A percentile compares a stretch with the other conserved stretches of the same genome.
These are phyloP conservation scores for Zygosaccharomyces siamensis DNA, from an alignment of 805 yeast species.

Conservation along the genomic window DNA sequence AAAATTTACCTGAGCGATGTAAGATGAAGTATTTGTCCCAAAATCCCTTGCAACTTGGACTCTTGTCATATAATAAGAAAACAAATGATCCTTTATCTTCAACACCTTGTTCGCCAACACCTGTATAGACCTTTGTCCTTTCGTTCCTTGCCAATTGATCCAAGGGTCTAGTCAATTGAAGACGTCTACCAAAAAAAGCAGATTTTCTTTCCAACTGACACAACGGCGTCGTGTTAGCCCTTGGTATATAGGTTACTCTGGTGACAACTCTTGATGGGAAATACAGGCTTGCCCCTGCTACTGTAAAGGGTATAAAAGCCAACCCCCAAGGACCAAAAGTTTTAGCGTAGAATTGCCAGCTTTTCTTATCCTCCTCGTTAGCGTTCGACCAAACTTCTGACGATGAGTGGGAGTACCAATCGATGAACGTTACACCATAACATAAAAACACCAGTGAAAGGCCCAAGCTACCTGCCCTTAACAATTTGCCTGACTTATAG, in stretches of 20 bases:
- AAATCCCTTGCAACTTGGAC: conserved; percentile 10
- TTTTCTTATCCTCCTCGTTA: conserved; percentile 12
- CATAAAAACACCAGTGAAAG: conserved; percentile 25
- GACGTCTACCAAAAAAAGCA: conserved; percentile 17
- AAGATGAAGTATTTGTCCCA: conserved; percentile 26
- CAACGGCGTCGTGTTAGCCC: conserved; percentile 12
- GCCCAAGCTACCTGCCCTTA: conserved; percentile 21
- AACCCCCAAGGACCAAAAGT: conserved; percentile 26
- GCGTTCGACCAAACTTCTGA: conserved; percentile 12
- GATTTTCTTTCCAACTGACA: conserved; percentile 26
- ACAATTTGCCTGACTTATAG: conserved; percentile 15
- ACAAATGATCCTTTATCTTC: conserved; percentile 30
- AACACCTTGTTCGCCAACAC: conserved; percentile 29
- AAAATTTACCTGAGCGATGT: conserved; percentile 30
- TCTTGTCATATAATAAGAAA: conserved; percentile 23
- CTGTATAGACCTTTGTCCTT: conserved; percentile 26
- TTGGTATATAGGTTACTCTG: conserved; percentile 25
- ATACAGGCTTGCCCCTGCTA: conserved; percentile 24
- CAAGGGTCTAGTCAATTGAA: conserved; percentile 14
- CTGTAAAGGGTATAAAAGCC: conserved; percentile 26
- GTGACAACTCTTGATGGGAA: conserved; percentile 29
- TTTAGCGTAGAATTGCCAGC: conserved; percentile 17
- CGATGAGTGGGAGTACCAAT: conserved; percentile 28
- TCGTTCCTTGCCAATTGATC: conserved; percentile 17
- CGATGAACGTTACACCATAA: conserved; percentile 29